phyloP scores from a whole-genome alignment of 768 basidiomycete species.

The Termitomyces sp. region DNA sequence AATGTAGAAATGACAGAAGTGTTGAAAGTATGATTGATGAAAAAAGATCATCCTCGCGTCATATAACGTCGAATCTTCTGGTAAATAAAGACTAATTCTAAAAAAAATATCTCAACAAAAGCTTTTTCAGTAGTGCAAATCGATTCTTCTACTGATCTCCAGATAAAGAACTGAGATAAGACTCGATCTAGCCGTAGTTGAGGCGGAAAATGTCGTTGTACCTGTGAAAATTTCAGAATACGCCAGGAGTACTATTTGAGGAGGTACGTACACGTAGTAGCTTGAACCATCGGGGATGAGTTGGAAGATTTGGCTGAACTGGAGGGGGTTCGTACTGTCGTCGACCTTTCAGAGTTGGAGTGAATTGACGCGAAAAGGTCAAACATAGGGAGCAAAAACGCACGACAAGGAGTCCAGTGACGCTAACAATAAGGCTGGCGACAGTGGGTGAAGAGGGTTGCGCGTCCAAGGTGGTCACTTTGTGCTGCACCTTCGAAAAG shows the following conservation, averaged over 20 bases:
- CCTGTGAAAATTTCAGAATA: conserved; percentile 29
- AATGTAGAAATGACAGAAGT: not conserved
- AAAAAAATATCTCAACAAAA: not conserved
- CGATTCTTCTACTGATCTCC: conserved; percentile 2
- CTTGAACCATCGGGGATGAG: conserved; percentile 68
- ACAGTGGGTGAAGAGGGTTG: conserved; percentile 70
- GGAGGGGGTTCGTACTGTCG: conserved; percentile 70
- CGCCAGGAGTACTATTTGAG: not conserved
- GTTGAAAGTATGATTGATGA: not conserved
- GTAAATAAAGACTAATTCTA: conserved; percentile 9
- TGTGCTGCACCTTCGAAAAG: conserved; percentile 79
- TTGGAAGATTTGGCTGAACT: conserved; percentile 93
- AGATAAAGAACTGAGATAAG: not conserved
- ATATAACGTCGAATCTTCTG: conserved; percentile 5
- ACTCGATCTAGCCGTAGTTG: conserved; percentile 51
- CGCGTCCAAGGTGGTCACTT: conserved; percentile 76
- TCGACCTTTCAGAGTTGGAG: conserved; percentile 57
- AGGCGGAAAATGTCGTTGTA: conserved; percentile 92
- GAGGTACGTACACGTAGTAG: conserved; percentile 76
- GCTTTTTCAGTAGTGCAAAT: not conserved
- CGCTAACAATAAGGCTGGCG: conserved; percentile 69
- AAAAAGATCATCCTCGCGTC: not conserved
- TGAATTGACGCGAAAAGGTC: conserved; percentile 1
- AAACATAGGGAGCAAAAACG: conserved; percentile 17
- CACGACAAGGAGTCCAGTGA: conserved; percentile 83